Evolutionary conservation across 352 stramenopile species (phyloP).

Genomic region (Globisporangium alternatum): DNA sequence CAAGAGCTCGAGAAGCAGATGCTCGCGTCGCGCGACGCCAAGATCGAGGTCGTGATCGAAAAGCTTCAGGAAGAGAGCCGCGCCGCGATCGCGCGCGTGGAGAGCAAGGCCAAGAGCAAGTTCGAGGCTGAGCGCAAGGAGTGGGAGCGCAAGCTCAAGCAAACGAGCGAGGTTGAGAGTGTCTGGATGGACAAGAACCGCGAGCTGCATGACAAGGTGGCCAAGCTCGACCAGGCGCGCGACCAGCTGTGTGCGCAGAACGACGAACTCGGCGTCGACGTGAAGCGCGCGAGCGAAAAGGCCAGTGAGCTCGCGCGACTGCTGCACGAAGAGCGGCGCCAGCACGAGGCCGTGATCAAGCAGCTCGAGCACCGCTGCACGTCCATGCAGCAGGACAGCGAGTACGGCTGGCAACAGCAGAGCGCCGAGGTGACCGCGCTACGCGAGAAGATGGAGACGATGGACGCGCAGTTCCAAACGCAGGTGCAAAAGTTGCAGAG

Average conservation of each 20-base stretch:
- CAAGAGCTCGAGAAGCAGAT: slow-evolving; percentile 65
- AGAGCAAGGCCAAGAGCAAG: slow-evolving; percentile 44
- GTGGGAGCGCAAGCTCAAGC: slow-evolving; percentile 69
- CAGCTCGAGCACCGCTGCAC: slow-evolving; percentile 47
- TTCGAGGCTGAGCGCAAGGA: slow-evolving; percentile 62
- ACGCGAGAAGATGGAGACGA: slow-evolving; percentile 38
- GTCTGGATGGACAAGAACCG: slow-evolving; percentile 88
- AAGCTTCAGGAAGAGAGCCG: slow-evolving; percentile 74
- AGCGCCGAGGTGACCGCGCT: slow-evolving; percentile 37
- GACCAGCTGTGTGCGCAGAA: slow-evolving; percentile 50
- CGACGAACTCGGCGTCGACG: slow-evolving; percentile 39
- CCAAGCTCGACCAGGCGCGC: slow-evolving; percentile 40
- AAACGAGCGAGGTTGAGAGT: slow-evolving; percentile 70
- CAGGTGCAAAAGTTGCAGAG: slow-evolving; percentile 40
- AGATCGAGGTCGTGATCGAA: slow-evolving; percentile 80
- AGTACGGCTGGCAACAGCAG: slow-evolving; percentile 42
- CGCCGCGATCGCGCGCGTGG: slow-evolving; percentile 45
- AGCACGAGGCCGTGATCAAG: slow-evolving; percentile 36
- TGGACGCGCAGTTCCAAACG: slow-evolving; percentile 39
- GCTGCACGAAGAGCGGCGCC: slow-evolving; percentile 58
- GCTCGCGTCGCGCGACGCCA: slow-evolving; percentile 66
- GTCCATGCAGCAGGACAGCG: slow-evolving; percentile 37
- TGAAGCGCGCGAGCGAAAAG: slow-evolving; percentile 47
- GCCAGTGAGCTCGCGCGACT: slow-evolving; percentile 43
- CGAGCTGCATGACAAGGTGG: slow-evolving; percentile 67